Evolutionary conservation across 2,329 filamentous ascomycete species (phyloP).

Genomic region (Xylariaceae sp.): DNA sequence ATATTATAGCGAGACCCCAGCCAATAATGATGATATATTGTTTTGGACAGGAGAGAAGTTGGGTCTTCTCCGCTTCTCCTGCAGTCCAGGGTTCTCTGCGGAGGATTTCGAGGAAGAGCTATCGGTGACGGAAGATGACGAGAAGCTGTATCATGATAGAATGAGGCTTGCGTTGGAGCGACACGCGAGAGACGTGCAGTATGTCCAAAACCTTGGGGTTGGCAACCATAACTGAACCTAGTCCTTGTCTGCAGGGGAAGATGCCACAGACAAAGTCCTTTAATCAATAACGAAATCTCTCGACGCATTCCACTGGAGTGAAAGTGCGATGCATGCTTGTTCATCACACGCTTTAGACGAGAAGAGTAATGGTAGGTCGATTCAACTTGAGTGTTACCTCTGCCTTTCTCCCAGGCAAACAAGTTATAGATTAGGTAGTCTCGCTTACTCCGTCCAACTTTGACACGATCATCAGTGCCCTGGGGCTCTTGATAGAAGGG

Average conservation of each 20-base stretch:
- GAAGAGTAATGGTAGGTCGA: no score
- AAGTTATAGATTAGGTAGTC: no score
- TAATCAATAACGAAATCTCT: no score
- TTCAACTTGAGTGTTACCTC: no score
- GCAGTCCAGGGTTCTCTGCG: slow-evolving; percentile 41
- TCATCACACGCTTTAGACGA: no score
- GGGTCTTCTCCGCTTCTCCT: slow-evolving; percentile 65
- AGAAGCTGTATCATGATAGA: slow-evolving; percentile 58
- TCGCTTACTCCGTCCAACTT: no score
- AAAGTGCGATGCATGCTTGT: no score
- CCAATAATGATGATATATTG: slow-evolving; percentile 64
- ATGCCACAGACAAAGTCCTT: not conserved
- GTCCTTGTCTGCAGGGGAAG: slow-evolving; percentile 1
- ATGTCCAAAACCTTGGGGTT: slow-evolving; percentile 64
- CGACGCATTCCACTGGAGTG: no score
- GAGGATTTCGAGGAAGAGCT: slow-evolving; percentile 51
- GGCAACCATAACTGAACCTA: slow-evolving; percentile 26
- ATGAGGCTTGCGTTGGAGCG: slow-evolving; percentile 73
- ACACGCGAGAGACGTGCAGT: slow-evolving; percentile 75
- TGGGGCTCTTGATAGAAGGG: no score
- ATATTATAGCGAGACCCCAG: slow-evolving; percentile 12
- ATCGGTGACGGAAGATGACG: slow-evolving; percentile 47
- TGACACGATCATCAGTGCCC: no score
- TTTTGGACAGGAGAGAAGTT: slow-evolving; percentile 87
- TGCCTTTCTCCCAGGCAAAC: no score